A percentile compares a stretch with the other conserved stretches of the same genome.
Evolutionary conservation across 495 filamentous ascomycete genomes (phyloP).

Genomic region (Sabuloglossum arenarium): DNA sequence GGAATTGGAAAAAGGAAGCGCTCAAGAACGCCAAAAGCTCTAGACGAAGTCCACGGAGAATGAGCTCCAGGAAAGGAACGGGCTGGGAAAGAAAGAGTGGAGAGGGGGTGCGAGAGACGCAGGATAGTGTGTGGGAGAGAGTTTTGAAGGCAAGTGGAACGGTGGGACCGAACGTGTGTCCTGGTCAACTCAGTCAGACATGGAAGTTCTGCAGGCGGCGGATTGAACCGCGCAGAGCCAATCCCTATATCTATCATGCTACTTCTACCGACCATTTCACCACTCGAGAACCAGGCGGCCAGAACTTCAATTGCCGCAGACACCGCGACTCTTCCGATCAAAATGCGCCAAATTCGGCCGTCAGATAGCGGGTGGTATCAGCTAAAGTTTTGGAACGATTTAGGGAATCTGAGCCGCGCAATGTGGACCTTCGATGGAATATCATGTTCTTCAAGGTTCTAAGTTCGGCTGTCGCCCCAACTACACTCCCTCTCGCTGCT

Average conservation of each 20-base stretch:
- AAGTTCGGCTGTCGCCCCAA: no score
- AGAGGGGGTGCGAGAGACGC: not conserved
- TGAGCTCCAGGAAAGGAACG: not conserved
- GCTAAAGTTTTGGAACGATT: not conserved
- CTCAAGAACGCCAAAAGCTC: not conserved
- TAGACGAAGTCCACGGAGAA: not conserved
- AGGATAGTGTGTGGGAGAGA: not conserved
- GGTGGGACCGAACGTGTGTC: not conserved
- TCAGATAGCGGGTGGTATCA: not conserved
- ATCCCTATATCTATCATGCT: not conserved
- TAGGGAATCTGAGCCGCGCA: not conserved
- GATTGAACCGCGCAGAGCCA: not conserved
- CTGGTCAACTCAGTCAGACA: not conserved
- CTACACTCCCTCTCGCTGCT: no score
- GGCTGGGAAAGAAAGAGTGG: not conserved
- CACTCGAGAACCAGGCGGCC: not conserved
- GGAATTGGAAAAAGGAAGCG: not conserved
- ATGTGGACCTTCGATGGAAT: not conserved
- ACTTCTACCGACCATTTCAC: not conserved
- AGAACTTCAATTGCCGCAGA: not conserved
- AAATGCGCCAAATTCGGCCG: not conserved
- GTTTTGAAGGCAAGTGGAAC: not conserved
- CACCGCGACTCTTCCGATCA: not conserved
- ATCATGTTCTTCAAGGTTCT: no score
- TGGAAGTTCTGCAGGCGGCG: not conserved